phyloP scores from a whole-genome alignment of 306 rosid genomes.

The Geum urbanum region DNA sequence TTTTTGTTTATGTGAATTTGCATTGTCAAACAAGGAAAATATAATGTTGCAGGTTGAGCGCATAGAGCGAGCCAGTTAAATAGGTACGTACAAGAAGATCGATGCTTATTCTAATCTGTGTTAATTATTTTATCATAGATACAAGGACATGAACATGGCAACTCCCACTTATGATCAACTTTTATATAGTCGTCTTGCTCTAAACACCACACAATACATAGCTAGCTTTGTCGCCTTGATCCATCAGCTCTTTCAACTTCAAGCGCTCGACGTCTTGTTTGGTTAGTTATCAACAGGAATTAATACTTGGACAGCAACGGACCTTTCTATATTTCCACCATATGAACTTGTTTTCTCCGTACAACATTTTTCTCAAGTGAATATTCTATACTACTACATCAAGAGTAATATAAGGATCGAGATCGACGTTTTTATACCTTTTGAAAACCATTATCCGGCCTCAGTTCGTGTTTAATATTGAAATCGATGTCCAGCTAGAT shows the following conservation, averaged over 20 bases:
- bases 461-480: no score
- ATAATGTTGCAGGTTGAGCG: background rate
- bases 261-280: background rate
- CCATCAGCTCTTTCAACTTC: background rate
- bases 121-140: background rate
- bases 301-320: background rate
- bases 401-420: background rate
- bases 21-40: background rate
- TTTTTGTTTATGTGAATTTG: no score
- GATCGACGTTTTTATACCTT: background rate
- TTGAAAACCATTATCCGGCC: background rate
- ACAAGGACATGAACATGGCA: background rate
- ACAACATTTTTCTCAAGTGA: background rate
- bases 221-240: background rate
- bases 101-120: background rate
- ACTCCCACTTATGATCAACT: background rate
- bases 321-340: background rate
- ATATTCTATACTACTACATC: background rate
- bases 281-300: background rate
- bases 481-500: no score
- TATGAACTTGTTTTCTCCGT: background rate
- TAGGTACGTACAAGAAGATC: background rate
- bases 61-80: background rate
- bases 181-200: background rate
- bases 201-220: background rate